Percentiles rank a stretch among this genome's conserved stretches.
Conservation (phyloP, 2,329 filamentous ascomycete genomes). For the Botrytis pseudocinerea region DNA sequence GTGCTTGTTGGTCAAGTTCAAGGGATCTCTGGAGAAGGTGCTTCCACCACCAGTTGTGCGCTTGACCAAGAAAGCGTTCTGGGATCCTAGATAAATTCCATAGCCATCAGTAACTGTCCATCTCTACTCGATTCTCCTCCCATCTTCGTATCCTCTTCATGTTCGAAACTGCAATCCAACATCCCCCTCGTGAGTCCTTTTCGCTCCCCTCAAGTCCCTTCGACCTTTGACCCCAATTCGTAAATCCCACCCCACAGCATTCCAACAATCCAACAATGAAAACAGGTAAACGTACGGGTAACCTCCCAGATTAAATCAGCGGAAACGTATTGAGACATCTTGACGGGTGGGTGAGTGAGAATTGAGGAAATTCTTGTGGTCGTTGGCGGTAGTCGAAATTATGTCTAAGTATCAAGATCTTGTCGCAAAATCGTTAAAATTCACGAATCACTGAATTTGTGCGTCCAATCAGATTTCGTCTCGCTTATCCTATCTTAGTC, state of each 20-base stretch:
- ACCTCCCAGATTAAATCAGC: conserved; percentile 93
- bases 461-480: conserved; percentile 19
- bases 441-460: conserved; percentile 19
- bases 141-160: background rate
- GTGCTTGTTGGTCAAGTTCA: conserved; percentile 92
- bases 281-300: conserved; percentile 69
- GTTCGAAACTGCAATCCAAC: background rate
- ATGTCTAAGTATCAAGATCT: conserved; percentile 18
- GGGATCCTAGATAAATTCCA: conserved; percentile 60
- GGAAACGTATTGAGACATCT: conserved; percentile 68
- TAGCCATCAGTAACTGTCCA: conserved; percentile 10
- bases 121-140: background rate
- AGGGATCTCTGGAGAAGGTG: conserved; percentile 89
- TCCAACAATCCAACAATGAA: conserved; percentile 20
- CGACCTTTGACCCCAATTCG: conserved; percentile 6
- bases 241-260: background rate
- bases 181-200: conserved; percentile 11
- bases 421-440: conserved; percentile 17
- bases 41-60: conserved; percentile 75
- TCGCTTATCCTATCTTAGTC: conserved; percentile 22
- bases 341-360: conserved; percentile 27
- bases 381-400: conserved; percentile 18
- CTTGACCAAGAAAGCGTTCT: conserved; percentile 93
- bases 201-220: background rate
- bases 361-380: conserved; percentile 17